Evolutionary conservation across 1,284 basidiomycete species (phyloP).

Genomic region (Pseudozyma sp.): DNA sequence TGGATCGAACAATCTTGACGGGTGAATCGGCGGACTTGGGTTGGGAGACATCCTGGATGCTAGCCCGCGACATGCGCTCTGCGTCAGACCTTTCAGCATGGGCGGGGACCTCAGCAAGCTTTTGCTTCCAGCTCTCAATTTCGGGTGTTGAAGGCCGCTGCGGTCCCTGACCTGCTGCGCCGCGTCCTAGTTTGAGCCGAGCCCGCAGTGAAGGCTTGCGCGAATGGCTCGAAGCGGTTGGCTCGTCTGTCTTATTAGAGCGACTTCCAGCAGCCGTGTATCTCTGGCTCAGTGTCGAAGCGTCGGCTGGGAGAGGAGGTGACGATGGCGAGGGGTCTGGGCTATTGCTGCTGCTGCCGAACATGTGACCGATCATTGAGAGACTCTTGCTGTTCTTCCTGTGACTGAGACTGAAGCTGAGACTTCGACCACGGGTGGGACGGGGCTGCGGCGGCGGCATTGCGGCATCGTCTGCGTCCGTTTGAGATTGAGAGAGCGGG

Average conservation of each 20-base stretch:
- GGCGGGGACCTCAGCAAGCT: not conserved
- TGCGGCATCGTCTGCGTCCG: not conserved
- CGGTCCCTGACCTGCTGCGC: not conserved
- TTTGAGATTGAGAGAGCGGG: constrained; percentile 7
- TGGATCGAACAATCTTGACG: constrained; percentile 38
- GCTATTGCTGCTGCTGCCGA: constrained; percentile 8
- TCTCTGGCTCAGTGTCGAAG: constrained; percentile 9
- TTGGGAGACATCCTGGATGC: constrained; percentile 21
- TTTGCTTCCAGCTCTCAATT: constrained; percentile 53
- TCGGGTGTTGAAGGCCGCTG: constrained; percentile 43
- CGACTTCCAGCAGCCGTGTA: constrained; percentile 4
- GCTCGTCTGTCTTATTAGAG: not conserved
- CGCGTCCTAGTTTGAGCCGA: constrained; percentile 20
- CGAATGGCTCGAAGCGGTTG: constrained; percentile 9
- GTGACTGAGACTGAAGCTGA: constrained; percentile 18
- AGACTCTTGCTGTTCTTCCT: constrained; percentile 48
- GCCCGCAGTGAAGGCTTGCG: constrained; percentile 25
- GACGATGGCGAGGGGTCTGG: not conserved
- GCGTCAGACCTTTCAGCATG: not conserved
- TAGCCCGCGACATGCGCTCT: constrained; percentile 6
- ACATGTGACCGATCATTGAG: constrained; percentile 31
- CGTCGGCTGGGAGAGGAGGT: constrained; percentile 19
- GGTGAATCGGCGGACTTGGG: constrained; percentile 14
- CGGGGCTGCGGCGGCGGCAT: constrained; percentile 12
- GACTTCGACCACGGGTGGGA: constrained; percentile 17